These are phyloP conservation scores for Umbelopsis sp. DNA, from an alignment of 192 early-diverging fungal genomes.

Conservation along the genomic window DNA sequence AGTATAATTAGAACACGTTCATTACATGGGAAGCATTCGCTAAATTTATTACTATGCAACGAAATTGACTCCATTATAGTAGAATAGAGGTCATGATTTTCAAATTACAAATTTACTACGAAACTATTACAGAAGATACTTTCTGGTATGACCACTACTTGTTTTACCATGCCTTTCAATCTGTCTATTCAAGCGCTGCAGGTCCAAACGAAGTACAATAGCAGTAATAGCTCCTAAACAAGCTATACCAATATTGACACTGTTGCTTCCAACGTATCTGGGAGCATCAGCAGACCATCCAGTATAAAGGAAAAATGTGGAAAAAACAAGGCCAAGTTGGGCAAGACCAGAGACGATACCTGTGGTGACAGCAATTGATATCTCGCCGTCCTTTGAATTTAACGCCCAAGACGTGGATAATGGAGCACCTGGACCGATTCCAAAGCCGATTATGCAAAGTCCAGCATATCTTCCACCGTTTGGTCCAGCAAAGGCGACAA, in stretches of 20 bases:
- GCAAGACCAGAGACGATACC: not conserved
- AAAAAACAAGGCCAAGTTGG: not conserved
- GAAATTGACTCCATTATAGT: too few species aligned
- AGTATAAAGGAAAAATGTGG: not conserved
- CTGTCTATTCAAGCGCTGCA: not conserved
- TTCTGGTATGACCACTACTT: not conserved
- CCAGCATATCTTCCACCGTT: not conserved
- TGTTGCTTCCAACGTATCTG: not conserved
- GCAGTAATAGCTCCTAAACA: not conserved
- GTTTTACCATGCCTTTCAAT: slow-evolving; percentile 14
- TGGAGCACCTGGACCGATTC: not conserved
- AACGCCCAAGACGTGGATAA: not conserved
- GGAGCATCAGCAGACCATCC: slow-evolving; percentile 3
- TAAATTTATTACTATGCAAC: too few species aligned
- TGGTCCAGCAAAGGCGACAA: not conserved
- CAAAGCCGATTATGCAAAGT: not conserved
- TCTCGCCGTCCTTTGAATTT: not conserved
- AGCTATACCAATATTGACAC: not conserved
- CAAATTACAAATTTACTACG: too few species aligned
- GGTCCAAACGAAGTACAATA: not conserved
- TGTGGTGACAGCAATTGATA: not conserved
- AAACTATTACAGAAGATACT: slow-evolving; percentile 11
- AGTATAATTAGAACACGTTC: too few species aligned
- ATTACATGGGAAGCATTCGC: too few species aligned
- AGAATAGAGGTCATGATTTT: too few species aligned